phyloP scores from a whole-genome alignment of 2,329 filamentous ascomycete species.

The Botrytis sinoallii region DNA sequence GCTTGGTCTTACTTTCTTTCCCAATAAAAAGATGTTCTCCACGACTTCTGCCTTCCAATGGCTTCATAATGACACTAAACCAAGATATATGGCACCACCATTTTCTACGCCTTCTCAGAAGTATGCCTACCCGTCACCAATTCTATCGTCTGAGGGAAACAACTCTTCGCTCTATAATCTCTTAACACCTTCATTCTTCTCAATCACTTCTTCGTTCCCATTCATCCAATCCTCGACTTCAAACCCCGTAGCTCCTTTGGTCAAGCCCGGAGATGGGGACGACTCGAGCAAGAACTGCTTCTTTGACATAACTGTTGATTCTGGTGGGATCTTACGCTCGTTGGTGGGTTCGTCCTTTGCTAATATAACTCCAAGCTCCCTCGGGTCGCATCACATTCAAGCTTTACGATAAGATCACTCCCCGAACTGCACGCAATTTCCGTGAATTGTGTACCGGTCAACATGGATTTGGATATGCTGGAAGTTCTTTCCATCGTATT shows the following conservation, averaged over 20 bases:
- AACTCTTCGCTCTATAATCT: slow-evolving; percentile 10
- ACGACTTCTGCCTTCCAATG: slow-evolving; percentile 11
- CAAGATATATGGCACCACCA: slow-evolving; percentile 7
- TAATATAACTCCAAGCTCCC: neutral
- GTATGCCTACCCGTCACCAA: slow-evolving; percentile 1
- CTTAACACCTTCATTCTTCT: slow-evolving; percentile 14
- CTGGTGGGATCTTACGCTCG: neutral
- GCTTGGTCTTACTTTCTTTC: neutral
- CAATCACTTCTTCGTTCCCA: slow-evolving; percentile 6
- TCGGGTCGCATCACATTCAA: slow-evolving; percentile 82
- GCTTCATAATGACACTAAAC: slow-evolving; percentile 2
- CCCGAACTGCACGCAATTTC: slow-evolving; percentile 97
- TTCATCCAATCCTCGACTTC: slow-evolving; percentile 10
- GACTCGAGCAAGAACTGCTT: slow-evolving; percentile 12
- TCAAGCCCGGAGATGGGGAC: neutral
- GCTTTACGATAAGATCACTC: slow-evolving; percentile 75
- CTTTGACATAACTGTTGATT: slow-evolving; percentile 16
- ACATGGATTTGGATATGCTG: slow-evolving; percentile 79
- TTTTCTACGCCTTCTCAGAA: slow-evolving; percentile 5
- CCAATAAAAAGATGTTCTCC: neutral
- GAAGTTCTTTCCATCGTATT: slow-evolving; percentile 86
- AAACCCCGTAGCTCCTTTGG: neutral
- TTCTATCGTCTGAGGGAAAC: neutral
- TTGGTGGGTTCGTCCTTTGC: neutral
- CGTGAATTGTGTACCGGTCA: slow-evolving; percentile 81